These are phyloP conservation scores for Cryphonectria nitschkei DNA, from an alignment of 2,329 filamentous ascomycete genomes.

Conservation along the genomic window DNA sequence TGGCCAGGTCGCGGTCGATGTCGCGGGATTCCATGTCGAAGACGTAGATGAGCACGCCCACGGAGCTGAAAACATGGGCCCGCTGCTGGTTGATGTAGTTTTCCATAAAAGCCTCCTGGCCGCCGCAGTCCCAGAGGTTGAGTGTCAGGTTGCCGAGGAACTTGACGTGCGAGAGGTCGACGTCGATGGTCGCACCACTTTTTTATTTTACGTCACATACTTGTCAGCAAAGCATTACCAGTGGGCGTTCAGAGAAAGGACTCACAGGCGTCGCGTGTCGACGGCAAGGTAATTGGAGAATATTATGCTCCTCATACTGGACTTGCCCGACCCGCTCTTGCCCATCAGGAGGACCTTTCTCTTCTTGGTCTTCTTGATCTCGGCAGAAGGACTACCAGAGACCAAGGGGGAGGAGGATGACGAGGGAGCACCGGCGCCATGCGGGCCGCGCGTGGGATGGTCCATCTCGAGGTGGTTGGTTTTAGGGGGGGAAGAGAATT, in stretches of 20 bases:
- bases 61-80: slow-evolving; percentile 93
- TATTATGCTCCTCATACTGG: slow-evolving; percentile 97
- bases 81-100: slow-evolving; percentile 97
- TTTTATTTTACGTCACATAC: background rate
- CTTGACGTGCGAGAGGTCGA: slow-evolving; percentile 97
- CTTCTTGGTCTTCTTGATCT: slow-evolving; percentile 74
- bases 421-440: slow-evolving; percentile 21
- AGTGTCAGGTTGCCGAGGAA: slow-evolving; percentile 97
- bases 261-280: slow-evolving; percentile 81
- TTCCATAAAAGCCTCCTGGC: slow-evolving; percentile 98
- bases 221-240: slow-evolving; percentile 19
- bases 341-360: slow-evolving; percentile 90
- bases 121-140: slow-evolving; percentile 98
- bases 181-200: slow-evolving; percentile 92
- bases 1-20: slow-evolving; percentile 88
- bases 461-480: slow-evolving; percentile 20
- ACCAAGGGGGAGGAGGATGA: slow-evolving; percentile 38
- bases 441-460: slow-evolving; percentile 11
- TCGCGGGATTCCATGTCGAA: slow-evolving; percentile 98
- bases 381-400: slow-evolving; percentile 39
- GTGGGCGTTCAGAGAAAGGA: slow-evolving; percentile 16
- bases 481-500: background rate
- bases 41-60: slow-evolving; percentile 97
- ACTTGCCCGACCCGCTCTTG: slow-evolving; percentile 96
- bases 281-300: slow-evolving; percentile 99